Conservation (phyloP, 495 filamentous ascomycete genomes). For the Glarea lozoyensis region DNA sequence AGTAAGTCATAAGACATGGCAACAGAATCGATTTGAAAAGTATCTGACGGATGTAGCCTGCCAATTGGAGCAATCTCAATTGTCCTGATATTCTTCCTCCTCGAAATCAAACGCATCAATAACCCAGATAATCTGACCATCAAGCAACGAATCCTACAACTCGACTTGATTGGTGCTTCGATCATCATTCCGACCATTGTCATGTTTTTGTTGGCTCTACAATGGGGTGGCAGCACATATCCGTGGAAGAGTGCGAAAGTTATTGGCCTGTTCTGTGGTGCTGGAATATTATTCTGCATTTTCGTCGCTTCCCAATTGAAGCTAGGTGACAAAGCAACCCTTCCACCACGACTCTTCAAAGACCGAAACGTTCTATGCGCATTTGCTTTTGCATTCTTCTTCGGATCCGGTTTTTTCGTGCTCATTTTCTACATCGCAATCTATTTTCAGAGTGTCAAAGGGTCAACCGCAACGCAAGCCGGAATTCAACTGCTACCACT, state of each 20-base stretch:
- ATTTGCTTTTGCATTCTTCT: constrained; percentile 30
- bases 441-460: constrained; percentile 50
- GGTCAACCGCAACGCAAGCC: constrained; percentile 32
- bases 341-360: constrained; percentile 17
- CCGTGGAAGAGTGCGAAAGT: constrained; percentile 30
- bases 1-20: too few relatives aligned
- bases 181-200: constrained; percentile 34
- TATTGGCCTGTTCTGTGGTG: constrained; percentile 26
- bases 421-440: constrained; percentile 54
- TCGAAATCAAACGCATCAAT: constrained; percentile 38
- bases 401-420: constrained; percentile 15
- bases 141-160: constrained; percentile 31
- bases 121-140: constrained; percentile 19
- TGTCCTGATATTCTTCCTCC: constrained; percentile 34
- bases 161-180: constrained; percentile 18
- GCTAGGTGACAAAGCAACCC: constrained; percentile 29
- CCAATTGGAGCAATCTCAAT: constrained; percentile 46
- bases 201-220: constrained; percentile 40
- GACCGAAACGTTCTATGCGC: constrained; percentile 14
- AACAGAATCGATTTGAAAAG: too few relatives aligned
- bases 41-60: too few relatives aligned
- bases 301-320: constrained; percentile 44
- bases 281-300: constrained; percentile 34
- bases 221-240: constrained; percentile 42
- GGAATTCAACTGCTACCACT: constrained; percentile 46